phyloP scores from a whole-genome alignment of 371 early-diverging fungal genomes.

The Coemansia sp. region DNA sequence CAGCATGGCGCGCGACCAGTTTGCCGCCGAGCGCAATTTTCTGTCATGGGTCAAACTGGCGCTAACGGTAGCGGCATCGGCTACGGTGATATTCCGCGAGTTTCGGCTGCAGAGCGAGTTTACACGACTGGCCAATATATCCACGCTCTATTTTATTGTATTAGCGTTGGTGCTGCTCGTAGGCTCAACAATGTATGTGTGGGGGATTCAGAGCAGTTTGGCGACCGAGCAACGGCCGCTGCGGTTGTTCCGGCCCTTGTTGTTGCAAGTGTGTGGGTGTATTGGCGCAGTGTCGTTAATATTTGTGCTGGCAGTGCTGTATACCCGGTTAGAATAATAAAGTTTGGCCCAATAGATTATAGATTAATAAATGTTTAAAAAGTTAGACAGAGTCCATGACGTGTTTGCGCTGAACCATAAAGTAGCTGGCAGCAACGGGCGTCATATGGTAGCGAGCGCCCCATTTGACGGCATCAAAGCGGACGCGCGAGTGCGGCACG shows the following conservation, averaged over 20 bases:
- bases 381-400: background rate
- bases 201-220: constrained; percentile 13
- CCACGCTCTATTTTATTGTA: constrained; percentile 20
- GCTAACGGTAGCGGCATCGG: constrained; percentile 28
- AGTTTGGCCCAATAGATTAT: too few species aligned
- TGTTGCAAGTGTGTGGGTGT: constrained; percentile 26
- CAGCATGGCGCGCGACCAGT: constrained; percentile 50
- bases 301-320: constrained; percentile 30
- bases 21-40: constrained; percentile 45
- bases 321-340: constrained; percentile 8
- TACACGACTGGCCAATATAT: constrained; percentile 9
- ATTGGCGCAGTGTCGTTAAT: constrained; percentile 28
- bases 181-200: constrained; percentile 25
- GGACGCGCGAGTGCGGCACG: constrained; percentile 26
- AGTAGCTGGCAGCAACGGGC: constrained; percentile 34
- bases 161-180: constrained; percentile 22
- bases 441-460: constrained; percentile 20
- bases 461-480: constrained; percentile 32
- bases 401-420: constrained; percentile 27
- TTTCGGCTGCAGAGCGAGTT: constrained; percentile 1
- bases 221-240: constrained; percentile 17
- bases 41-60: constrained; percentile 44
- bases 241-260: constrained; percentile 21
- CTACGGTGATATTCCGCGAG: constrained; percentile 15
- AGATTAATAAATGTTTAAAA: background rate